phyloP scores from a whole-genome alignment of 257 asterid species.

The Ballota nigra region DNA sequence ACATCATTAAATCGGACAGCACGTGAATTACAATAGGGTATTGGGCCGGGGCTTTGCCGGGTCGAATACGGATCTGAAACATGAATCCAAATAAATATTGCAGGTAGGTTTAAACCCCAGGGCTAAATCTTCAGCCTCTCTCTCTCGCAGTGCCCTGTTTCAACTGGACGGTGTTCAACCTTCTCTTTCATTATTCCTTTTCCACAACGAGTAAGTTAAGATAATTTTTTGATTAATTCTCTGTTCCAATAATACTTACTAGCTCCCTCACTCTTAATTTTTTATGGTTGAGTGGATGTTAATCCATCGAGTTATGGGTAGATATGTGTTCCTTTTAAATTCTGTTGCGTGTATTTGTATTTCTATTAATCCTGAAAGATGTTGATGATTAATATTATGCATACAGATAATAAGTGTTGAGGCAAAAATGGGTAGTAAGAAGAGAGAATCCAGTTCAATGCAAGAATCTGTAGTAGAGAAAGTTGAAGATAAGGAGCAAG shows the following conservation, averaged over 20 bases:
- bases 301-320: not conserved
- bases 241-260: not conserved
- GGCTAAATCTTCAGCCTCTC: slow-evolving; percentile 17
- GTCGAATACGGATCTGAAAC: slow-evolving; percentile 1
- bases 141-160: not conserved
- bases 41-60: not conserved
- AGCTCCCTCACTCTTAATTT: too few species aligned
- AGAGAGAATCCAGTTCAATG: slow-evolving; percentile 45
- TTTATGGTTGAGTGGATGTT: not conserved
- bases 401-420: slow-evolving; percentile 13
- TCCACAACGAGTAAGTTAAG: not conserved
- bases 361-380: not conserved
- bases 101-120: slow-evolving; percentile 27
- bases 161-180: not conserved
- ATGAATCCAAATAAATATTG: not conserved
- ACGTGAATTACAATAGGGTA: not conserved
- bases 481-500: slow-evolving; percentile 13
- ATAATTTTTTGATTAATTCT: not conserved
- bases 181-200: not conserved
- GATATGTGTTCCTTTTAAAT: not conserved
- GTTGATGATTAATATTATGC: slow-evolving; percentile 1
- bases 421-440: slow-evolving; percentile 57
- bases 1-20: not conserved
- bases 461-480: slow-evolving; percentile 31
- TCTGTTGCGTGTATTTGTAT: not conserved